phyloP scores from a whole-genome alignment of 257 asterid genomes.

The Nicotiana tomentosiformis region DNA sequence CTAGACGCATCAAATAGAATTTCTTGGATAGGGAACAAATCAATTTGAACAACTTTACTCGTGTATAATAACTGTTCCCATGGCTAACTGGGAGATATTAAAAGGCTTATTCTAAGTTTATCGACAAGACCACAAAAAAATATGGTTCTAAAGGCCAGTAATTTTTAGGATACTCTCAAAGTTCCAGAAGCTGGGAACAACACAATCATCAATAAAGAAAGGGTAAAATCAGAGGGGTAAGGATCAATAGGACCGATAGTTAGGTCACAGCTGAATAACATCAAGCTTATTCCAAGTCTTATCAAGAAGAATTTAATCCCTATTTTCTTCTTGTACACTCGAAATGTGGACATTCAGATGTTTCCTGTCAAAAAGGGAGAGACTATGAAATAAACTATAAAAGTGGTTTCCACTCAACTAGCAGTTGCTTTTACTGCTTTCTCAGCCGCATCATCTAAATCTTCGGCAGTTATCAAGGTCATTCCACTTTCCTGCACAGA shows the following conservation, averaged over 20 bases:
- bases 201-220: background rate
- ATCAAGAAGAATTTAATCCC: background rate
- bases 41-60: background rate
- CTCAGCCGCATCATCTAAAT: conserved; percentile 92
- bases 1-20: background rate
- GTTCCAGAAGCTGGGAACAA: background rate
- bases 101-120: background rate
- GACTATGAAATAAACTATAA: background rate
- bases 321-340: background rate
- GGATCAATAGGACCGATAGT: background rate
- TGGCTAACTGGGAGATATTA: background rate
- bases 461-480: conserved; percentile 85
- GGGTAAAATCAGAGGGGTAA: background rate
- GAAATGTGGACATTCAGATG: background rate
- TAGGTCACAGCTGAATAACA: background rate
- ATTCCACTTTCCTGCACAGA: conserved; percentile 78
- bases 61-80: background rate
- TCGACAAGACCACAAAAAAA: background rate
- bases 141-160: background rate
- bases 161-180: background rate
- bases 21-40: background rate
- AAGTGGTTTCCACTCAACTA: conserved; percentile 4
- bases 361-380: background rate
- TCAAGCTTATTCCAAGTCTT: background rate
- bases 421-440: conserved; percentile 74